These are phyloP conservation scores for Eruca vesicaria DNA, from an alignment of 441 rosid species.

Conservation along the genomic window DNA sequence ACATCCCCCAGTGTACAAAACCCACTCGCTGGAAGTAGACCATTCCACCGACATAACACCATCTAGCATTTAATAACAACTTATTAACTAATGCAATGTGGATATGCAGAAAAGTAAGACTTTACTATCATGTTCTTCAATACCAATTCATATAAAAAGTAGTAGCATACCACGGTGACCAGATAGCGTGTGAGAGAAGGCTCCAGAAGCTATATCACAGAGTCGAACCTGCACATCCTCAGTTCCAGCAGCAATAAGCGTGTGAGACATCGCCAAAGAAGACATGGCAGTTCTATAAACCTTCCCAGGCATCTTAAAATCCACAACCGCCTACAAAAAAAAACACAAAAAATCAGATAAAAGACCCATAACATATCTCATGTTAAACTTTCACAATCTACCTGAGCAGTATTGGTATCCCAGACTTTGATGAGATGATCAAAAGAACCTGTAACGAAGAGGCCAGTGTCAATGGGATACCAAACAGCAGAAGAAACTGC, in stretches of 20 bases:
- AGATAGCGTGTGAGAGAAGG: slow-evolving; percentile 84
- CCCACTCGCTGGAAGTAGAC: slow-evolving; percentile 94
- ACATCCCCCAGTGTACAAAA: slow-evolving; percentile 88
- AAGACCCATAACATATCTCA: too few species aligned
- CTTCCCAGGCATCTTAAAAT: slow-evolving; percentile 92
- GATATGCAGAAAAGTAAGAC: too few species aligned
- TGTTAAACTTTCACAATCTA: too few species aligned
- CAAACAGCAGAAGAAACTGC: slow-evolving; percentile 83
- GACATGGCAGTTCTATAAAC: slow-evolving; percentile 93
- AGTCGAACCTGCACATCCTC: slow-evolving; percentile 98
- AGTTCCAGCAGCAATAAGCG: slow-evolving; percentile 88
- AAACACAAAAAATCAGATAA: not conserved
- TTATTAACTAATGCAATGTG: too few species aligned
- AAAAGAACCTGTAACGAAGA: slow-evolving; percentile 81
- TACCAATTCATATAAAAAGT: too few species aligned
- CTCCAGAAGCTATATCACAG: slow-evolving; percentile 92
- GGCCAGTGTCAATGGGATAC: slow-evolving; percentile 96
- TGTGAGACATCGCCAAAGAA: slow-evolving; percentile 77
- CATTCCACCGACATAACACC: slow-evolving; percentile 93
- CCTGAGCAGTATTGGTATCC: slow-evolving; percentile 92
- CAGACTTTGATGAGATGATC: slow-evolving; percentile 84
- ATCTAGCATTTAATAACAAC: slow-evolving; percentile 51
- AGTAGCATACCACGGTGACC: slow-evolving; percentile 90
- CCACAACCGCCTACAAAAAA: slow-evolving; percentile 55
- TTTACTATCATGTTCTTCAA: too few species aligned